Conservation (phyloP, 306 rosid genomes). For the Astragalus glycyphyllos region DNA sequence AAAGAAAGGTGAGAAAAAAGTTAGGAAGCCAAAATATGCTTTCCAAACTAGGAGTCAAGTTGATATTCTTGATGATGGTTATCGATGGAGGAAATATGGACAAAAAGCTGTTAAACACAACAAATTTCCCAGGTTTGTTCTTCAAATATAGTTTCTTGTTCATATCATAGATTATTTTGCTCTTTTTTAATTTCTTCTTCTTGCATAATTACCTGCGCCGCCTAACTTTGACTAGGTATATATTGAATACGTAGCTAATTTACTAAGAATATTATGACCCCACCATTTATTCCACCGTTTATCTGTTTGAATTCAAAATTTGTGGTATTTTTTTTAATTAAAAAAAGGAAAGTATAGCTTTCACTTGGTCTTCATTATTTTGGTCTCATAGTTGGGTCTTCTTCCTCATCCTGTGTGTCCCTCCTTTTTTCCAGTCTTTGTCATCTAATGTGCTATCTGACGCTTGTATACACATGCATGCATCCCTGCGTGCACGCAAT, state of each 20-base stretch:
- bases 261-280: constrained; percentile 11
- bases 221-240: constrained; percentile 37
- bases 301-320: not conserved
- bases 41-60: constrained; percentile 83
- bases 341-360: not conserved
- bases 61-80: constrained; percentile 89
- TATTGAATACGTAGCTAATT: not conserved
- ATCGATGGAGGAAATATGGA: constrained; percentile 90
- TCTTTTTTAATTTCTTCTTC: not conserved
- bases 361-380: not conserved
- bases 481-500: constrained; percentile 34
- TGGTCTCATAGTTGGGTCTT: not conserved
- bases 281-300: constrained; percentile 5
- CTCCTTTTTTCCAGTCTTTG: not conserved
- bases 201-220: not conserved
- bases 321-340: not conserved
- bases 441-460: not conserved
- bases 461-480: not conserved
- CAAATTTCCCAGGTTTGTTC: constrained; percentile 72
- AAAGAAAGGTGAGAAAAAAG: constrained; percentile 57
- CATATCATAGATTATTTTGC: not conserved
- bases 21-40: constrained; percentile 66
- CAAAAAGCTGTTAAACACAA: constrained; percentile 82
- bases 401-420: not conserved
- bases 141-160: not conserved